Conservation (phyloP, 2,329 filamentous ascomycete genomes). For the Aspergillus eucalypticola region DNA sequence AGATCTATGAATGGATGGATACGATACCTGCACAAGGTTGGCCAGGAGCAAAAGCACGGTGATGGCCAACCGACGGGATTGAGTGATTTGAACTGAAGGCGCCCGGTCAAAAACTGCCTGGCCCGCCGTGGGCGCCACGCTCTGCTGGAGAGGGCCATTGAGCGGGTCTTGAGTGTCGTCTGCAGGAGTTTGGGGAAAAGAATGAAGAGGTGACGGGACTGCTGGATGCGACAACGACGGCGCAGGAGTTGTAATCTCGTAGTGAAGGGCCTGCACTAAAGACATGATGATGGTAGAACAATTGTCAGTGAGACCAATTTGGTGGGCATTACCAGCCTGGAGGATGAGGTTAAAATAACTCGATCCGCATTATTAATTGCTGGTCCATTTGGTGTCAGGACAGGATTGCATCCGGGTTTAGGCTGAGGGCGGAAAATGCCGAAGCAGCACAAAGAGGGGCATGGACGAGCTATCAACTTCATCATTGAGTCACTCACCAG, state of each 20-base stretch:
- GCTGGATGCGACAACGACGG: not conserved
- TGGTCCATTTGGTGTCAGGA: not conserved
- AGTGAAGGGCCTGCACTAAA: slow-evolving; percentile 5
- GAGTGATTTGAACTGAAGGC: slow-evolving; percentile 16
- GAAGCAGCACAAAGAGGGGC: no score
- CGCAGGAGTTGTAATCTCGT: not conserved
- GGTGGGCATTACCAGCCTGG: not conserved
- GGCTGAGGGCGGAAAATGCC: not conserved
- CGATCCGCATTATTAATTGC: no score
- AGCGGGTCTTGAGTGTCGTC: not conserved
- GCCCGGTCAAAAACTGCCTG: slow-evolving; percentile 25
- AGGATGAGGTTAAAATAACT: not conserved
- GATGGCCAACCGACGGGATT: slow-evolving; percentile 20
- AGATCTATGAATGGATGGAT: not conserved
- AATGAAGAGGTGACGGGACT: not conserved
- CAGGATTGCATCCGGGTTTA: not conserved
- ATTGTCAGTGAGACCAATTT: no score
- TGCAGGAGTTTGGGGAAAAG: not conserved
- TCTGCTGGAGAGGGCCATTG: not conserved
- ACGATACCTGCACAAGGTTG: slow-evolving; percentile 30
- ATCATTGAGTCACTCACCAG: not conserved
- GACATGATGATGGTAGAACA: not conserved
- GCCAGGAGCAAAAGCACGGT: slow-evolving; percentile 25
- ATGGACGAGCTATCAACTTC: not conserved
- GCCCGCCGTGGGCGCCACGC: slow-evolving; percentile 17